phyloP scores from a whole-genome alignment of 768 basidiomycete genomes.

The Obba rivulosa region DNA sequence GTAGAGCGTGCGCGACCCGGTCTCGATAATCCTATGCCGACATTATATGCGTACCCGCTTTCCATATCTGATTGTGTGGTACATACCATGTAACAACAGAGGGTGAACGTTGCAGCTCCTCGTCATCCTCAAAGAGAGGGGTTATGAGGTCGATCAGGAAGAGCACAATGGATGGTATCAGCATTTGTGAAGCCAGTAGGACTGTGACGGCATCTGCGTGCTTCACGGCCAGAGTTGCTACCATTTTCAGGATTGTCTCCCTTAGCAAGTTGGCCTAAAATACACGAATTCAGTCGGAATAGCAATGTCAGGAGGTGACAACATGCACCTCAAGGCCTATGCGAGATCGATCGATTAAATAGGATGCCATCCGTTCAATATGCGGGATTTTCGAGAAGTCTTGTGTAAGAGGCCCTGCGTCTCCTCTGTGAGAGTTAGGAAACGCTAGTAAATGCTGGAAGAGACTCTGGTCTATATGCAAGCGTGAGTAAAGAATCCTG shows the following conservation, averaged over 20 bases:
- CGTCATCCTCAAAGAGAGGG: slow-evolving; percentile 41
- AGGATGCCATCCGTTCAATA: slow-evolving; percentile 24
- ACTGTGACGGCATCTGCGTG: slow-evolving; percentile 34
- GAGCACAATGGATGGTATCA: slow-evolving; percentile 63
- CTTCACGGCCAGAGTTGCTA: slow-evolving; percentile 33
- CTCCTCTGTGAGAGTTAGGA: slow-evolving; percentile 5
- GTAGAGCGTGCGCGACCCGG: slow-evolving; percentile 47
- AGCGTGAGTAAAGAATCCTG: neutral
- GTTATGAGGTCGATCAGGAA: slow-evolving; percentile 48
- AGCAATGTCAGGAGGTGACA: neutral
- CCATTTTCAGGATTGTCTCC: slow-evolving; percentile 32
- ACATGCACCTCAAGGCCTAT: slow-evolving; percentile 18
- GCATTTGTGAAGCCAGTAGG: slow-evolving; percentile 41
- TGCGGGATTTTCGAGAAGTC: slow-evolving; percentile 21
- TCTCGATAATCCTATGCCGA: slow-evolving; percentile 40
- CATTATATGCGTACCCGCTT: neutral
- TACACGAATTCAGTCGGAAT: neutral
- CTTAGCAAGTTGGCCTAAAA: slow-evolving; percentile 20
- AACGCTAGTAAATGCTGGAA: slow-evolving; percentile 16
- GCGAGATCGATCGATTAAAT: slow-evolving; percentile 19
- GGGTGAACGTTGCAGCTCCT: slow-evolving; percentile 32
- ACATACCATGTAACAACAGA: slow-evolving; percentile 17
- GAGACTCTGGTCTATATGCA: slow-evolving; percentile 3
- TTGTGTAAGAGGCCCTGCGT: neutral
- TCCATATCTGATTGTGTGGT: too few species aligned